Conservation (phyloP, 2,329 filamentous ascomycete genomes). For the Tolypocladium ovalisporum region DNA sequence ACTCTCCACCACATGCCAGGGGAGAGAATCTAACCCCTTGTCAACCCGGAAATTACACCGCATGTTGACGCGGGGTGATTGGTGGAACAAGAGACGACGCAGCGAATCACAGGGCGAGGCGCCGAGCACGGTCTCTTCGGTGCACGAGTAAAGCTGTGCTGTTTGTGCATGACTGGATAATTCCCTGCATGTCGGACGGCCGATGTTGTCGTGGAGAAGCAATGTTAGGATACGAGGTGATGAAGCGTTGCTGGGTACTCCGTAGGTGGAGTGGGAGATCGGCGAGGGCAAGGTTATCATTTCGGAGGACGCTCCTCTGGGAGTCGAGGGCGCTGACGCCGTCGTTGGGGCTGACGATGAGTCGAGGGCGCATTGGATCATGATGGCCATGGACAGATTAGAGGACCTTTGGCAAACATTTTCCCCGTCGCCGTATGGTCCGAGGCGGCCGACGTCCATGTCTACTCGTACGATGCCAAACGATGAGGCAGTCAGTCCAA, state of each 20-base stretch:
- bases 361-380: neutral
- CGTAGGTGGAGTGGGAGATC: neutral
- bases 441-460: neutral
- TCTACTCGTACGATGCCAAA: neutral
- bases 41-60: conserved; percentile 2
- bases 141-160: neutral
- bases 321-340: neutral
- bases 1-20: neutral
- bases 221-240: neutral
- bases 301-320: neutral
- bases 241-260: neutral
- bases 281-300: neutral
- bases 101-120: neutral
- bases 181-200: neutral
- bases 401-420: neutral
- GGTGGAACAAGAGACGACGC: neutral
- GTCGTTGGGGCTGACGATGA: neutral
- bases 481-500: neutral
- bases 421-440: too few species aligned
- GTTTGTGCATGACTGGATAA: neutral
- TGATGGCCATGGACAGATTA: neutral
- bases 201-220: neutral
- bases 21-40: neutral
- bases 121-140: neutral
- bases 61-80: neutral